Percentiles rank a stretch among this genome's conserved stretches.
Evolutionary conservation across 202 grass and related monocot genomes (phyloP).

Genomic region (Digitaria exilis): DNA sequence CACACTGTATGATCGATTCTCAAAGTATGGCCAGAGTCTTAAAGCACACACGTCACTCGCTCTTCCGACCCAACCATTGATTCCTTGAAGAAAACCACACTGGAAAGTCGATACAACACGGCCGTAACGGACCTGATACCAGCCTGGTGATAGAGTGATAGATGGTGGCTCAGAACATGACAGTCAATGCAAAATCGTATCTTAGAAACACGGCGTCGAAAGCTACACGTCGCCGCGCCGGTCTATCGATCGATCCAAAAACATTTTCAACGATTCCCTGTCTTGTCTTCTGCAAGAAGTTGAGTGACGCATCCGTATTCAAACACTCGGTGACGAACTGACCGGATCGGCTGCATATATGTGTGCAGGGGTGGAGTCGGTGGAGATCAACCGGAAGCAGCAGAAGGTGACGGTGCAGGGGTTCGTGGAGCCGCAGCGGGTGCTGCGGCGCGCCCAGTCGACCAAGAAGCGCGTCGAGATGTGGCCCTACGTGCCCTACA

Average conservation of each 20-base stretch:
- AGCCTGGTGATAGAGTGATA: too few species aligned
- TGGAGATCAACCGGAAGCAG: slow-evolving; percentile 81
- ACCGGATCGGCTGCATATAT: neutral
- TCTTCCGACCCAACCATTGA: neutral
- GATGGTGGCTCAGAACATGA: neutral
- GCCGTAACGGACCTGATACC: neutral
- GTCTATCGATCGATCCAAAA: neutral
- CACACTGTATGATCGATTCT: too few species aligned
- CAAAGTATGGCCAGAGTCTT: too few species aligned
- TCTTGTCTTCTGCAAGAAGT: neutral
- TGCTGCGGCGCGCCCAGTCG: slow-evolving; percentile 51
- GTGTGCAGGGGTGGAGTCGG: slow-evolving; percentile 63
- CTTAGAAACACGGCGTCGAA: neutral
- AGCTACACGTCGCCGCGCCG: neutral
- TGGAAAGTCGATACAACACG: neutral
- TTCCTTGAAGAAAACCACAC: neutral
- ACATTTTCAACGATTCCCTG: neutral
- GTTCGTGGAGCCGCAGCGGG: slow-evolving; percentile 63
- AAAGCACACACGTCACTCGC: neutral
- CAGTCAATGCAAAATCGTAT: neutral
- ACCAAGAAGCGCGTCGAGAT: slow-evolving; percentile 74
- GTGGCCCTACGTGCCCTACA: slow-evolving; percentile 91
- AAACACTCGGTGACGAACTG: neutral
- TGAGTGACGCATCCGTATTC: neutral
- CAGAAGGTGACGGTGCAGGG: slow-evolving; percentile 77